phyloP scores from a whole-genome alignment of 1,284 basidiomycete genomes.

The Lentinus polychrous region DNA sequence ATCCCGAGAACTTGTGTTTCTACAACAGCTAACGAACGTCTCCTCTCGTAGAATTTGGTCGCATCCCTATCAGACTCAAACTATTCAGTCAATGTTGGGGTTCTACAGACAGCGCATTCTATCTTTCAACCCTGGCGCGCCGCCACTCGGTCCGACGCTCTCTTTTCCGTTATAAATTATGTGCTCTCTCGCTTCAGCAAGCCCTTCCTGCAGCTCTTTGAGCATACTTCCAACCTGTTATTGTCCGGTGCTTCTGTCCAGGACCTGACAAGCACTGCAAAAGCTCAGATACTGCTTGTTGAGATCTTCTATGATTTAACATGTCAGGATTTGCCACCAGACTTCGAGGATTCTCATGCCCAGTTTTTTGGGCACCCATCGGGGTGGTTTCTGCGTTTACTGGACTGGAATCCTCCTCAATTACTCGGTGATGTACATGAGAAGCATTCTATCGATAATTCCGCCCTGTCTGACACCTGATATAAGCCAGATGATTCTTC shows the following conservation, averaged over 20 bases:
- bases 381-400: conserved; percentile 75
- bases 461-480: conserved; percentile 10
- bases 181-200: conserved; percentile 81
- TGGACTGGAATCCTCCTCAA: conserved; percentile 72
- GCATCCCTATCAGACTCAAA: conserved; percentile 70
- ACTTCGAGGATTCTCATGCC: conserved; percentile 84
- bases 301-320: conserved; percentile 94
- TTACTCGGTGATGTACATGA: conserved; percentile 64
- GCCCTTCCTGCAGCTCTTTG: conserved; percentile 82
- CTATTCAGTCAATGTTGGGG: conserved; percentile 82
- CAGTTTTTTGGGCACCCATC: conserved; percentile 69
- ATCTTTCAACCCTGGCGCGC: conserved; percentile 94
- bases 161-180: conserved; percentile 91
- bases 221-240: conserved; percentile 52
- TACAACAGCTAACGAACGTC: background rate
- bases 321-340: conserved; percentile 92
- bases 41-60: conserved; percentile 68
- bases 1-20: conserved; percentile 7
- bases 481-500: conserved; percentile 74
- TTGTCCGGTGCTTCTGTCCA: conserved; percentile 30
- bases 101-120: conserved; percentile 91
- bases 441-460: conserved; percentile 2
- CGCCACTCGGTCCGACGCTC: conserved; percentile 80
- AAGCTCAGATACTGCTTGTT: conserved; percentile 72
- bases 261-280: conserved; percentile 50